Conservation (phyloP, 139 green algal species). For the Trebouxia sp. region DNA sequence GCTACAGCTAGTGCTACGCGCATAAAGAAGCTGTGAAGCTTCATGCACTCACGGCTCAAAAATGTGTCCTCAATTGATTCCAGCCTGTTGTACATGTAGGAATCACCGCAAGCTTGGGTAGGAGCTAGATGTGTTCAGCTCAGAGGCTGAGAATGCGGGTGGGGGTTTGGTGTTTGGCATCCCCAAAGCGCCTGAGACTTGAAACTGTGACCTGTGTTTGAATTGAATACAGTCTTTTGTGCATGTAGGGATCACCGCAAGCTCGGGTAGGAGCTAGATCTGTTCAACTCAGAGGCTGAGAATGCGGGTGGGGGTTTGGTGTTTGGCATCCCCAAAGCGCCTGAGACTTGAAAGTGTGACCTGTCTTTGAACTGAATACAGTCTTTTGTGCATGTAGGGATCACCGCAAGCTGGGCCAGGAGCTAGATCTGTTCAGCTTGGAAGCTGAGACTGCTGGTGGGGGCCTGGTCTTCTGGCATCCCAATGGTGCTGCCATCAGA, state of each 20-base stretch:
- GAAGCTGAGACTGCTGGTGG: constrained; percentile 73
- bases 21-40: too few species aligned
- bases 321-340: constrained; percentile 95
- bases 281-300: constrained; percentile 91
- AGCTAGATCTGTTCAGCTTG: constrained; percentile 95
- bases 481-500: constrained; percentile 77
- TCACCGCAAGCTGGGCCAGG: constrained; percentile 90
- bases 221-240: too few species aligned
- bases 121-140: constrained; percentile 92
- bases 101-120: constrained; percentile 93
- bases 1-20: too few species aligned
- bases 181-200: too few species aligned
- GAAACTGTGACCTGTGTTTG: too few species aligned
- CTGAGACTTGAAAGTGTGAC: too few species aligned
- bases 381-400: too few species aligned
- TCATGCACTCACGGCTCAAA: too few species aligned
- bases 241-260: constrained; percentile 87
- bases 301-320: constrained; percentile 83
- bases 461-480: constrained; percentile 98
- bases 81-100: too few species aligned
- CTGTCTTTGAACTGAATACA: too few species aligned
- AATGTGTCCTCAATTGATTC: too few species aligned
- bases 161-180: constrained; percentile 97
- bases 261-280: constrained; percentile 87
- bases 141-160: constrained; percentile 76